A percentile compares a stretch with the other conserved stretches of the same genome.
These are phyloP conservation scores for Metrosideros polymorpha DNA, from an alignment of 441 rosid species.

Conservation along the genomic window DNA sequence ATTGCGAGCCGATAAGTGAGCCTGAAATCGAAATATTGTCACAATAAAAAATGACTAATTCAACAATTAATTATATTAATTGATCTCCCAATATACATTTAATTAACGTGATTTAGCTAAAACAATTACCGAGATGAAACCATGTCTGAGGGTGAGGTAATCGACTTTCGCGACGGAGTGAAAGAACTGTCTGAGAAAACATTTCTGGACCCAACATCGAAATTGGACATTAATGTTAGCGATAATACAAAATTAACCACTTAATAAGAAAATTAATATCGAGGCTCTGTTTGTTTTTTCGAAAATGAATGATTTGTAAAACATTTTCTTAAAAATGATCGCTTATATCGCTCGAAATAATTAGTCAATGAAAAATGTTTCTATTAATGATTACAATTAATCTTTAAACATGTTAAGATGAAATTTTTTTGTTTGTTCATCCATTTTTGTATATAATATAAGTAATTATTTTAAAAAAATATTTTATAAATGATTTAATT, in stretches of 20 bases:
- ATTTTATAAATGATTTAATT: no score
- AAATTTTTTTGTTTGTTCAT: no score
- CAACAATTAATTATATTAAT: neutral
- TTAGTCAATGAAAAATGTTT: no score
- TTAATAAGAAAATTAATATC: neutral
- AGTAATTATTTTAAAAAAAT: no score
- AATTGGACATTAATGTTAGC: neutral
- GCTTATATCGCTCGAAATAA: neutral
- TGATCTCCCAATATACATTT: neutral
- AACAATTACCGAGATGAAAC: constrained; percentile 25
- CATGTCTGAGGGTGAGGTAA: constrained; percentile 25
- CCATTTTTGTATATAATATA: no score
- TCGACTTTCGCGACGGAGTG: constrained; percentile 25
- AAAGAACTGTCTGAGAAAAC: constrained; percentile 24
- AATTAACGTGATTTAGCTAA: neutral
- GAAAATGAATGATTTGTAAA: no score
- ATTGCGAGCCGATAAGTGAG: constrained; percentile 16
- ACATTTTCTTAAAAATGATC: no score
- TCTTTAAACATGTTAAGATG: no score
- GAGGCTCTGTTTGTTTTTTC: neutral
- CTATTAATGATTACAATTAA: no score
- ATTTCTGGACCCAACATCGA: constrained; percentile 12
- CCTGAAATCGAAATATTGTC: constrained; percentile 1
- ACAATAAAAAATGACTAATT: no score
- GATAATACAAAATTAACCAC: neutral